Evolutionary conservation across 1,139 yeast species (phyloP), one percentile per base, ranked within the genome.

Genomic region (Scheffersomyces illinoinensis): DNA sequence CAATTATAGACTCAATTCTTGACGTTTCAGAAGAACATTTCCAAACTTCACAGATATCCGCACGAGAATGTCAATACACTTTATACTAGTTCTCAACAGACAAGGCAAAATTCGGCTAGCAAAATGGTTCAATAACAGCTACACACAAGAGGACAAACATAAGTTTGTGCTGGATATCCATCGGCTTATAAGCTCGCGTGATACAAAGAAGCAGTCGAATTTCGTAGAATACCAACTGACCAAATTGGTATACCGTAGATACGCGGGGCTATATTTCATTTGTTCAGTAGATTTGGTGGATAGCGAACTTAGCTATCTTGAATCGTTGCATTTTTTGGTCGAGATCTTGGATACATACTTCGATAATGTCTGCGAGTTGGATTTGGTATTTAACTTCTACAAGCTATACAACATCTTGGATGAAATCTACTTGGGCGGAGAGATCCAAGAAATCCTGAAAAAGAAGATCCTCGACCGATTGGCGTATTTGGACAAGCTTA

Each of bases 61-160:
- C 62, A 5, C 46, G 14, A 43, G 18, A n/a, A 91, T 91, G 97
- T 83, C 91, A 18, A 83, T 91, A 48, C 93, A 91, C 66, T 93
- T 87, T 73, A 80, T 93, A 54, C 74, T 93, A 54, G 89, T 95
- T 55, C 87, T 93, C 70, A 95, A 93, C 71, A 84, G 97, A 62
- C 98, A 93, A 74, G 98, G 99, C n/a, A 91, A 91, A 67, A 86
- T 95, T 49, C 84, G 99, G 60, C 77, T 95, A 24, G 89, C 92
- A 21, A 90, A 92, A 71, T 93, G 97, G 96, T 95, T 75, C 70
- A 70, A 83, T 66, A 73, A 73, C 57, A 64, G 68, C 54, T 71
- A 70, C 60, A 71, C 76, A 2, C 64, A 71, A 1, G 67, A 78
- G 71, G 90, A 88, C 54, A 77, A 81, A 49, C 89, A 85, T 62